Conservation (phyloP, 352 stramenopile genomes). For the Pythium biforme region DNA sequence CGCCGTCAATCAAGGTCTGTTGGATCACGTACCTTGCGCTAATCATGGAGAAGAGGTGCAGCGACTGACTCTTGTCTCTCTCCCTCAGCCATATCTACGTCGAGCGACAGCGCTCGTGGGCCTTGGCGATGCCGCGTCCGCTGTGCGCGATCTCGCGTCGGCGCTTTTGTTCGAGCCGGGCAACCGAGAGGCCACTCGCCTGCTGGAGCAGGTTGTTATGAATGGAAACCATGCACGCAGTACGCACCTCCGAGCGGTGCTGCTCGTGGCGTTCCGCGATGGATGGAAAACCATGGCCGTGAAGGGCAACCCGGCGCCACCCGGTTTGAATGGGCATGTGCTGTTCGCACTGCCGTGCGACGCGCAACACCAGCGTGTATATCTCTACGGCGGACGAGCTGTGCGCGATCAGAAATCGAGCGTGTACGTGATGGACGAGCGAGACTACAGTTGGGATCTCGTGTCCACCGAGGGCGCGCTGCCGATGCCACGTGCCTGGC, state of each 20-base stretch:
- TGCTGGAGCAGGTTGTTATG: slow-evolving; percentile 34
- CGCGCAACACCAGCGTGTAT: slow-evolving; percentile 26
- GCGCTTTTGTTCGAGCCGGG: slow-evolving; percentile 46
- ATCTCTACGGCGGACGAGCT: slow-evolving; percentile 55
- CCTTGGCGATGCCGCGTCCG: slow-evolving; percentile 23
- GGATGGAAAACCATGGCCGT: slow-evolving; percentile 48
- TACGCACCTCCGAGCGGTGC: slow-evolving; percentile 31
- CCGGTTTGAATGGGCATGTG: slow-evolving; percentile 59
- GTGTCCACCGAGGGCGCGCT: slow-evolving; percentile 23
- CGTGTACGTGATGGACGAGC: slow-evolving; percentile 47
- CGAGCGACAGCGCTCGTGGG: slow-evolving; percentile 45
- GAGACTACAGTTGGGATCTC: slow-evolving; percentile 52
- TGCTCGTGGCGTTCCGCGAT: slow-evolving; percentile 35
- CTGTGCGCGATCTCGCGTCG: slow-evolving; percentile 41
- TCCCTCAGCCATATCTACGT: slow-evolving; percentile 50
- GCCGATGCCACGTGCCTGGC: slow-evolving; percentile 59
- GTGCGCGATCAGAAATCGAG: slow-evolving; percentile 54
- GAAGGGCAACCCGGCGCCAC: slow-evolving; percentile 63
- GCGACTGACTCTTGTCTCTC: no score
- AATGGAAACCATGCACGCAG: slow-evolving; percentile 8
- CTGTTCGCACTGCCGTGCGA: slow-evolving; percentile 39
- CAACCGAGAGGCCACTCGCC: slow-evolving; percentile 52
- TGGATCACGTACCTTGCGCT: not conserved
- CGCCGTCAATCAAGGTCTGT: slow-evolving; percentile 59
- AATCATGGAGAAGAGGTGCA: no score